phyloP scores from a whole-genome alignment of 331 rosid genomes.

The Rosa hybrid region DNA sequence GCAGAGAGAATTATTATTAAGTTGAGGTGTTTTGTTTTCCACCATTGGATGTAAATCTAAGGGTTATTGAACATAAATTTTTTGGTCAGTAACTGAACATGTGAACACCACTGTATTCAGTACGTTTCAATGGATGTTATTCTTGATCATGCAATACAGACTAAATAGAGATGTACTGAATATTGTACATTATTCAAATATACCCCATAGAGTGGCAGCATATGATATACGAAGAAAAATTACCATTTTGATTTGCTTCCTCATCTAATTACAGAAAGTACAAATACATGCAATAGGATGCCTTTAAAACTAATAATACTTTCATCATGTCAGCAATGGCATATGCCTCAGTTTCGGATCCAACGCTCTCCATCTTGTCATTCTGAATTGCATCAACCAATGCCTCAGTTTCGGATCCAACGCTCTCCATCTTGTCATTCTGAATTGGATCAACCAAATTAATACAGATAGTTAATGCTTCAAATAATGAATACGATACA shows the following conservation, averaged over 20 bases:
- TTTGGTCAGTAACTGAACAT: no score
- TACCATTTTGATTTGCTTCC: background rate
- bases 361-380: constrained; percentile 79
- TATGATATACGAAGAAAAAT: background rate
- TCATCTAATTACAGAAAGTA: background rate
- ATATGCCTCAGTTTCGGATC: constrained; percentile 89
- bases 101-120: background rate
- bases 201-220: background rate
- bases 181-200: background rate
- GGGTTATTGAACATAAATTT: no score
- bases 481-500: background rate
- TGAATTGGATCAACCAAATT: constrained; percentile 31
- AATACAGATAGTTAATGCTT: constrained; percentile 3
- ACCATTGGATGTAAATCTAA: no score
- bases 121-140: background rate
- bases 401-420: constrained; percentile 91
- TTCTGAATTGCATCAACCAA: constrained; percentile 51
- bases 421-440: constrained; percentile 80
- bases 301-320: constrained; percentile 30
- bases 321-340: constrained; percentile 82
- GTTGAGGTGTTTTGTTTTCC: no score
- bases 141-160: background rate
- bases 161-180: background rate
- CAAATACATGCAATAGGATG: background rate
- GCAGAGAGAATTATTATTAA: no score